Conservation (phyloP, 2,329 filamentous ascomycete genomes). For the Alternaria solani region DNA sequence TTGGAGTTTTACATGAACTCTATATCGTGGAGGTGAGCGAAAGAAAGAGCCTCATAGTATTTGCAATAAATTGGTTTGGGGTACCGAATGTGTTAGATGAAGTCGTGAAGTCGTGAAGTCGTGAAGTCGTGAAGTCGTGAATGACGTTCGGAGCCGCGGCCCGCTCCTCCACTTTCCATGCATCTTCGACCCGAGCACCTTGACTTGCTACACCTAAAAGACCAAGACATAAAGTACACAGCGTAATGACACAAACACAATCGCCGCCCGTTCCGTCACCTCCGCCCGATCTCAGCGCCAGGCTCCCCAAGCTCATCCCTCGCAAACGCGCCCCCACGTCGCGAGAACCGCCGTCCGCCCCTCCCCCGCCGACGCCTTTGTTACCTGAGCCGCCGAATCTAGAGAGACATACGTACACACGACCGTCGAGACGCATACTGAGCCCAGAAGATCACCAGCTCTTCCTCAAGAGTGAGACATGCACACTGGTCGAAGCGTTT, state of each 20-base stretch:
- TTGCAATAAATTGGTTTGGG: neutral
- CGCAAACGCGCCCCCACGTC: constrained; percentile 38
- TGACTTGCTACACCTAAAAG: neutral
- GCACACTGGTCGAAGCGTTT: constrained; percentile 80
- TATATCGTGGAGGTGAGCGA: too few relatives aligned
- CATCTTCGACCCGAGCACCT: neutral
- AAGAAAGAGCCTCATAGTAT: neutral
- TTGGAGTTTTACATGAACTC: neutral
- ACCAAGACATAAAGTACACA: constrained; percentile 2
- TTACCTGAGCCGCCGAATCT: constrained; percentile 73
- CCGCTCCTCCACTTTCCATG: constrained; percentile 7
- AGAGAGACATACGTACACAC: constrained; percentile 67
- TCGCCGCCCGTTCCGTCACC: constrained; percentile 14
- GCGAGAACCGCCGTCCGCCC: constrained; percentile 48
- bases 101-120: neutral
- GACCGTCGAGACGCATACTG: constrained; percentile 80
- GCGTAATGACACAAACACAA: constrained; percentile 26
- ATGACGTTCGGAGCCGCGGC: constrained; percentile 3
- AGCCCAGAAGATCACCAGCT: constrained; percentile 80
- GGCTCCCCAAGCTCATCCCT: constrained; percentile 48
- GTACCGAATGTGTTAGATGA: neutral
- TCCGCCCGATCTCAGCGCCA: constrained; percentile 35
- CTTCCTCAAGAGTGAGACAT: constrained; percentile 80
- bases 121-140: neutral
- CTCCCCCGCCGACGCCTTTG: constrained; percentile 77